Evolutionary conservation across 1,139 yeast species (phyloP).

Genomic region (Geotrichum bryndzae): DNA sequence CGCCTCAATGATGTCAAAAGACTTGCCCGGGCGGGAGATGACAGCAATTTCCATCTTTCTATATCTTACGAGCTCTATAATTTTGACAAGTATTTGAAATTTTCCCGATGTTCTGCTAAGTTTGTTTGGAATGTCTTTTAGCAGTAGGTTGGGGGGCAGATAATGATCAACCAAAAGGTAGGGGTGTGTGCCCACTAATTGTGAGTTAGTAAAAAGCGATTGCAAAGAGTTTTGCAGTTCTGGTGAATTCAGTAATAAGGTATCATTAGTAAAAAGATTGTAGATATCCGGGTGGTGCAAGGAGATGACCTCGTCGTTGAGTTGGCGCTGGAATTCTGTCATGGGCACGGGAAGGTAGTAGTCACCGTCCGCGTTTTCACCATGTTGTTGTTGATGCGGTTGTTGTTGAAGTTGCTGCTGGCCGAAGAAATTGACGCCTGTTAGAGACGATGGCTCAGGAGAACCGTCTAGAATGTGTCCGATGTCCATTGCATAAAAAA

Average conservation of each 20-base stretch:
- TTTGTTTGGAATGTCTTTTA: constrained; percentile 70
- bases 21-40: constrained; percentile 51
- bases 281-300: constrained; percentile 86
- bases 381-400: constrained; percentile 6
- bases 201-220: constrained; percentile 68
- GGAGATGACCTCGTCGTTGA: constrained; percentile 89
- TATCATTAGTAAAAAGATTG: constrained; percentile 58
- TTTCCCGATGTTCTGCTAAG: constrained; percentile 83
- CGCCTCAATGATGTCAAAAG: constrained; percentile 76
- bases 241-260: background rate
- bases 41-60: constrained; percentile 45
- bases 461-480: constrained; percentile 72
- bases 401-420: background rate
- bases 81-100: constrained; percentile 60
- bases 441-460: constrained; percentile 58
- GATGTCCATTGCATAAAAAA: constrained; percentile 52
- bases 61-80: constrained; percentile 38
- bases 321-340: constrained; percentile 80
- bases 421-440: constrained; percentile 26
- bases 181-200: constrained; percentile 82
- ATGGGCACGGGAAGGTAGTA: constrained; percentile 80
- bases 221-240: constrained; percentile 54
- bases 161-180: constrained; percentile 77
- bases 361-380: constrained; percentile 49
- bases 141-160: constrained; percentile 73